phyloP scores from a whole-genome alignment of 1,284 basidiomycete species.

The Somion occarium region DNA sequence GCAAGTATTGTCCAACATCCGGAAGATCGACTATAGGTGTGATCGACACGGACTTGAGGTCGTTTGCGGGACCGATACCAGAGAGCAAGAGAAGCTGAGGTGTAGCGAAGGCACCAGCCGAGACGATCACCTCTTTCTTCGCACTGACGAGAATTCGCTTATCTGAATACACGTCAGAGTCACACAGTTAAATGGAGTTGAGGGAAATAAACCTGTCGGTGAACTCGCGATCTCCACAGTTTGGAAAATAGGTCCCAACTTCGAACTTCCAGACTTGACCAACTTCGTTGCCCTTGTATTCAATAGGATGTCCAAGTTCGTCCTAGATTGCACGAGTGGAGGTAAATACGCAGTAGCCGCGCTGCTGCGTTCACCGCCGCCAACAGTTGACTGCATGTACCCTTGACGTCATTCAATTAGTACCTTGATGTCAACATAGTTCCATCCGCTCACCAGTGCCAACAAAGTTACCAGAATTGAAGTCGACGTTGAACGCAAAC shows the following conservation, averaged over 20 bases:
- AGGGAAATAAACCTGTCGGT: too few species aligned
- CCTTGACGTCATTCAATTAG: constrained; percentile 3
- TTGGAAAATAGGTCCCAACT: constrained; percentile 11
- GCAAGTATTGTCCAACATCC: constrained; percentile 31
- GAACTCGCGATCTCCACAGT: constrained; percentile 15
- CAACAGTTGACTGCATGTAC: constrained; percentile 15
- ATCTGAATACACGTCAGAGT: background rate
- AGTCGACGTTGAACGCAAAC: constrained; percentile 19
- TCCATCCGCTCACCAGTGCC: constrained; percentile 15
- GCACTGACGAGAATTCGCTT: background rate
- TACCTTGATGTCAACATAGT: background rate
- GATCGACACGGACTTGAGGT: constrained; percentile 21
- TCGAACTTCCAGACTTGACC: constrained; percentile 12
- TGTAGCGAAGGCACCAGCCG: constrained; percentile 31
- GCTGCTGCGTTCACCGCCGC: constrained; percentile 14
- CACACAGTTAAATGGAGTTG: background rate
- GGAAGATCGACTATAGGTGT: constrained; percentile 27
- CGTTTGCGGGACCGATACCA: constrained; percentile 18
- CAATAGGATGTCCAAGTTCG: constrained; percentile 29
- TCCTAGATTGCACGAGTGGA: constrained; percentile 8
- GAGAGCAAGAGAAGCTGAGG: constrained; percentile 28
- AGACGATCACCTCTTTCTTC: constrained; percentile 25
- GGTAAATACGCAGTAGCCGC: constrained; percentile 19
- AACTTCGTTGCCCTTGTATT: constrained; percentile 25
- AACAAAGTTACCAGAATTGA: constrained; percentile 18